Base-by-base conservation (phyloP, 495 filamentous ascomycete genomes). In the Aspergillus nidulans region DNA sequence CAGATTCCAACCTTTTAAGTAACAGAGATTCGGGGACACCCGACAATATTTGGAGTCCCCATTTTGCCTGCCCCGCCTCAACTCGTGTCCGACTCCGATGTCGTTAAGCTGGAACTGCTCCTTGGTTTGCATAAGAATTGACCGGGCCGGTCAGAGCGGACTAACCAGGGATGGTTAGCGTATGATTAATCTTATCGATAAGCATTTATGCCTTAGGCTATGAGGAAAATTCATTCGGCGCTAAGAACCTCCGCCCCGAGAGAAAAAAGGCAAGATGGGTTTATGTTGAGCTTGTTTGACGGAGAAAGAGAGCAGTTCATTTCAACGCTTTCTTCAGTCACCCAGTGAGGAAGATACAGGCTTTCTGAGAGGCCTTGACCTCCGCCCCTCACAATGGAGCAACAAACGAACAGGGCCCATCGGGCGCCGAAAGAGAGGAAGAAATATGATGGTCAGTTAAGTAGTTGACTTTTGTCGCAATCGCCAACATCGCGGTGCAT, bases 351-450 rank as follows among this genome's bases (percentile, higher is more conserved):
- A 56, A 62, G 56, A 60, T 55, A 39, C 60, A 48, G 54, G 59
- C 40, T 41, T 56, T 20, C 46, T 50, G 55, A 60, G 64, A 72
- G 70, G 69, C 70, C 61, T 41, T 20, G 59, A 64, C 67, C 72
- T 73, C 61, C 40, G 52, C 59, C 58, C 55, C 52, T 32, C 56
- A 69, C 9, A 16, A 94, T 92, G 88, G 90, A 94, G 68, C 76
- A 86, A 52, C 92, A 97, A 71, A 67, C 75, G n/a, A 91, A 97
- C 68, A 84, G 89, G 69, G 78, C 88, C 51, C 92, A 97, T 79
- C 79, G 91, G 53, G 86, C 88, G 65, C 74, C 85, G 2, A 97
- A 96, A 73, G 89, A 91, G 71, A 95, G 96, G 80, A 96, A 96
- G 79, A 84, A 87, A 66, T 84, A 82, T 56, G 73, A 77, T 52